Base-by-base conservation (phyloP, 202 grass and related monocot species). In the Zizania palustris region DNA sequence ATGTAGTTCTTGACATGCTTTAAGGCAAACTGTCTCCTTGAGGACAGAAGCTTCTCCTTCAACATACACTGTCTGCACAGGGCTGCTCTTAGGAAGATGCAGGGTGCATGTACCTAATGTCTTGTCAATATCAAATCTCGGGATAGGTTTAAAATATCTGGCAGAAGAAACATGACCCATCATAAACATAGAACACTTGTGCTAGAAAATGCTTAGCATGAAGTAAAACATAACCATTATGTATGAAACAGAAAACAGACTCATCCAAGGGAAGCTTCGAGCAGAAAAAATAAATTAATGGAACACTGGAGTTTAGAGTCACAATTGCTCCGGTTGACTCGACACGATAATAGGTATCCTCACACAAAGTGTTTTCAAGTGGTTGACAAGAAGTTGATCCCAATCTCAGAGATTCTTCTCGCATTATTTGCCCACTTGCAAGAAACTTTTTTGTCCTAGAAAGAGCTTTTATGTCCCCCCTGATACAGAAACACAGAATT, bases 281-380 rank as follows among this genome's bases (percentile, higher is more conserved):
- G 87, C 93, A 96, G 75, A 90, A 96, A 86, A 60, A 42, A 69
- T 90, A 50, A 70, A 96, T 92, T 85, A 96, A 90, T 41, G 13
- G 73, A 72, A 96, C 63, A 68, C 87, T 87, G 12, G 93, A 96
- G 75, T 83, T 90, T 14, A 73, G 69, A 65, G 89, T 92, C 34
- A 92, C 93, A 79, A 86, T 67, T 67, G 93, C 93, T 63, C 87
- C 89, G 67, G 89, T 96, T 50, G 85, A 85, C 65, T 92, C 41
- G 58, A 96, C 93, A 64, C 48, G 0, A 65, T 90, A 96, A 63
- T 43, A 85, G 77, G 78, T 60, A 18, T 82, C 76, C 38, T 84
- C 33, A 20, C 64, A 68, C 63, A 92, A 71, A 14, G 85, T 82
- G 67, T 61, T 82, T 63, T 68, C 36, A 75, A 88, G 76, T 69